phyloP scores from a whole-genome alignment of 1,284 basidiomycete species.

The Mixia osmundae region DNA sequence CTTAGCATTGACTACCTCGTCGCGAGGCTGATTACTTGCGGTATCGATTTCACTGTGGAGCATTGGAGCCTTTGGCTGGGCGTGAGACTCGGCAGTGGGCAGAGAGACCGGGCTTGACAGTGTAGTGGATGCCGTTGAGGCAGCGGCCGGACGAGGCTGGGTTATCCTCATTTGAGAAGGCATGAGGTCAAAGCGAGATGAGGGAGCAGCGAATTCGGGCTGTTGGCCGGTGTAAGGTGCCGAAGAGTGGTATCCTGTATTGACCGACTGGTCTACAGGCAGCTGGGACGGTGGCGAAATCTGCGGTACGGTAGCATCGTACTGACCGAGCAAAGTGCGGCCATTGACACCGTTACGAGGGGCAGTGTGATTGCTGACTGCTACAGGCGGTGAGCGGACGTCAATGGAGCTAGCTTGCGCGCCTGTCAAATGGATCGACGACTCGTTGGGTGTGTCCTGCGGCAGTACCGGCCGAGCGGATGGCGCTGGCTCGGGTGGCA shows the following conservation, averaged over 20 bases:
- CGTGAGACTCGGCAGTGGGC: conserved; percentile 17
- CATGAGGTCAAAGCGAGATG: no score
- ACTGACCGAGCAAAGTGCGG: no score
- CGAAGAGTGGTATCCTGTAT: no score
- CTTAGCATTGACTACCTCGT: background rate
- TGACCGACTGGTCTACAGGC: no score
- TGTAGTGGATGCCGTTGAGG: no score
- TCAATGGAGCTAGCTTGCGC: background rate
- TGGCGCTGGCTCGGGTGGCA: conserved; percentile 14
- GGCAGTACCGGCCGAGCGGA: conserved; percentile 12
- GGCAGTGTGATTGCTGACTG: conserved; percentile 13
- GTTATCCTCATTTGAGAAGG: no score
- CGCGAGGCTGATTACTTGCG: background rate
- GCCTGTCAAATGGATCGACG: conserved; percentile 1
- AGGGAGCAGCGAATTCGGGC: no score
- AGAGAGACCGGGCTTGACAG: no score
- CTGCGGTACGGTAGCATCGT: no score
- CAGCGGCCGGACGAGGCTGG: no score
- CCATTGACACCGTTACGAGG: conserved; percentile 10
- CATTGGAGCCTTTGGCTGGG: conserved; percentile 10
- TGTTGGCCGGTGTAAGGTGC: no score
- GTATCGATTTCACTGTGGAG: background rate
- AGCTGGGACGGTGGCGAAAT: no score
- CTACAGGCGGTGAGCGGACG: background rate
- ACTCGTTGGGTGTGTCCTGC: conserved; percentile 9